Base-by-base conservation (phyloP, 148 eudicot genomes). In the Amaranthus hypochondriacus region DNA sequence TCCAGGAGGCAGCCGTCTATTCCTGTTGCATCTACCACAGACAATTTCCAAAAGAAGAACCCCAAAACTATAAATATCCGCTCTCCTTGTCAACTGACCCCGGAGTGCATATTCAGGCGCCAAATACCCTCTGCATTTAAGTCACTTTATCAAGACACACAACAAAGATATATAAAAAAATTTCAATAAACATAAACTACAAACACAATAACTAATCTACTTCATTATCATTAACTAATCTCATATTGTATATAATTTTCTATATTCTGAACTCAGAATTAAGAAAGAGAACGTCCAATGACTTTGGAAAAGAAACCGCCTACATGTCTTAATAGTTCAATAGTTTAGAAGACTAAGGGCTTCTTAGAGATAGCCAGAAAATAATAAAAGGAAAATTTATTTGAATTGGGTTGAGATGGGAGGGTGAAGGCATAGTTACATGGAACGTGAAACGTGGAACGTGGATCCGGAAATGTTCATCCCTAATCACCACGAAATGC, bases 41-140 rank as follows among this genome's bases (percentile, higher is more conserved):
- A 93, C 85, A 70, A 93, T 87, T 82, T 93, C 98, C 81, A 93
- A 52, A 39, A 93, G 87, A 56, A 93, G 97, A 85, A 91, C 80
- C 49, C 98, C 98, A 77, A 87, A 93, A 78, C 98, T 91, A 66
- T 87, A 93, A 56, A 90, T 42, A 78, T 93, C 98, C 18, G 97
- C 98, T 87, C 83, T 93, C 67, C 89, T 80, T 21, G 96, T 93
- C 73, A 93, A 71, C 66, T 85, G 85, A 49, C 94, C 98, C 48
- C 81, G 85, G 64, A 93, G 50, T 55, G 93, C 96, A 77, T 93
- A 93, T 83, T 93, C 98, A 8, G 98, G 98, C 14, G 98, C 98
- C 87, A 93, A 82, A 83, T 93, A 93, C 61, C 98, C 98, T 73
- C 98, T 93, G 78, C 79, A 79, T 71, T 28, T 28, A 78, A 71